A percentile compares a stretch with the other conserved stretches of the same genome.
These are phyloP conservation scores for Petunia hybrid DNA, from an alignment of 305 asterid species.

Conservation along the genomic window DNA sequence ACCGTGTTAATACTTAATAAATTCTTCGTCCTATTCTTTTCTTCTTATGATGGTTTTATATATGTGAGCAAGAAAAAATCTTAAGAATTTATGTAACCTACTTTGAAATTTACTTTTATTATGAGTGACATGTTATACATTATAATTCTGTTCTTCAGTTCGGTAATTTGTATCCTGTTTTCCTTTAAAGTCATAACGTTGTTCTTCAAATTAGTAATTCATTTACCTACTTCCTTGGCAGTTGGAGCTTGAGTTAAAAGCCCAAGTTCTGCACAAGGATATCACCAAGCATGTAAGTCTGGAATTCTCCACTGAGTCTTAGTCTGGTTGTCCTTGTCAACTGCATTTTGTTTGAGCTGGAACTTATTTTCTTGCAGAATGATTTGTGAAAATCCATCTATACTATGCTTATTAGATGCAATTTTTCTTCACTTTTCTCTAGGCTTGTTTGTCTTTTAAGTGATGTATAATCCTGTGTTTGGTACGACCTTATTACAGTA, in stretches of 20 bases:
- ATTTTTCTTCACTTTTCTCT: background rate
- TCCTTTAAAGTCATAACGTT: background rate
- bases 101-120: constrained; percentile 23
- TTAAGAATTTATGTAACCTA: background rate
- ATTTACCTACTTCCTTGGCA: constrained; percentile 42
- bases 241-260: constrained; percentile 81
- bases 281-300: constrained; percentile 75
- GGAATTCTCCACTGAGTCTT: constrained; percentile 9
- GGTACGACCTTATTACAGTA: background rate
- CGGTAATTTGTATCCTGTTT: background rate
- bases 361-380: constrained; percentile 17
- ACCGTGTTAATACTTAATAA: background rate
- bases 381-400: constrained; percentile 24
- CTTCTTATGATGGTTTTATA: constrained; percentile 23
- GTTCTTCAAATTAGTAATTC: constrained; percentile 20
- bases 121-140: background rate
- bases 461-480: constrained; percentile 18
- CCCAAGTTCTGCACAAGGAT: constrained; percentile 74
- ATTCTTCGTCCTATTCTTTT: background rate
- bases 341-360: constrained; percentile 27
- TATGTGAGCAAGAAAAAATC: background rate
- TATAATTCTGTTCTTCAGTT: constrained; percentile 22
- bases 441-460: constrained; percentile 3
- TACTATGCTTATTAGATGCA: constrained; percentile 15
- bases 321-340: constrained; percentile 24